These are phyloP conservation scores for Candida labiduridarum DNA, from an alignment of 1,139 yeast species.

Conservation along the genomic window DNA sequence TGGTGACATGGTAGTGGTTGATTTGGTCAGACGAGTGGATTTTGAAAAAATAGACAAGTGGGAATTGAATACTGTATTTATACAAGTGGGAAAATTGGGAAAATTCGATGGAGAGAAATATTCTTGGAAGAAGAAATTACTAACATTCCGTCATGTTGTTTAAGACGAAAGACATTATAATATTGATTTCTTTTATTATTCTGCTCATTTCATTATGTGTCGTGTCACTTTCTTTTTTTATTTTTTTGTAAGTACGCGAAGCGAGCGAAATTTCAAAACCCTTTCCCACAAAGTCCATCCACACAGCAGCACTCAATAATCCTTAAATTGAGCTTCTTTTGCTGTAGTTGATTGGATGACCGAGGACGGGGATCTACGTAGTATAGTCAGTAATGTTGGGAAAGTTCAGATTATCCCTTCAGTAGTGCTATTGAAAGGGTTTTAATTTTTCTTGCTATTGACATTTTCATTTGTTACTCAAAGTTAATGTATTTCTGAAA, in stretches of 20 bases:
- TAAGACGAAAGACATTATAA: background rate
- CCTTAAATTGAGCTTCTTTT: no score
- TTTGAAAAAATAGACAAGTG: background rate
- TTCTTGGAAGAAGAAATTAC: background rate
- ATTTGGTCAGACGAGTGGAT: background rate
- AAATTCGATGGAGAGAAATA: no score
- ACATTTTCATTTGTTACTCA: conserved; percentile 1
- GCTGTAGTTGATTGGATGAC: no score
- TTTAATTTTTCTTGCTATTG: background rate
- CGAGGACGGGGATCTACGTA: no score
- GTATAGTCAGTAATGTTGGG: background rate
- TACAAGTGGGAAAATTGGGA: background rate
- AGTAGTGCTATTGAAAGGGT: background rate
- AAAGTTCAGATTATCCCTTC: background rate
- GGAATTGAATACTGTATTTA: background rate
- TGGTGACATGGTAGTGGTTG: background rate
- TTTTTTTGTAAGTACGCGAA: background rate
- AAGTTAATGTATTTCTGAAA: background rate
- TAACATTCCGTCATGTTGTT: background rate
- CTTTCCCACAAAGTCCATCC: no score
- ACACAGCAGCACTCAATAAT: no score
- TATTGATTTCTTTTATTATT: no score
- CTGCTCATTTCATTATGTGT: no score
- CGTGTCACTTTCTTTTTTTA: no score
- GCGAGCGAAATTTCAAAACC: no score